A percentile compares a stretch with the other conserved stretches of the same genome.
Conservation (phyloP, 495 filamentous ascomycete species). For the Daldinia loculata region DNA sequence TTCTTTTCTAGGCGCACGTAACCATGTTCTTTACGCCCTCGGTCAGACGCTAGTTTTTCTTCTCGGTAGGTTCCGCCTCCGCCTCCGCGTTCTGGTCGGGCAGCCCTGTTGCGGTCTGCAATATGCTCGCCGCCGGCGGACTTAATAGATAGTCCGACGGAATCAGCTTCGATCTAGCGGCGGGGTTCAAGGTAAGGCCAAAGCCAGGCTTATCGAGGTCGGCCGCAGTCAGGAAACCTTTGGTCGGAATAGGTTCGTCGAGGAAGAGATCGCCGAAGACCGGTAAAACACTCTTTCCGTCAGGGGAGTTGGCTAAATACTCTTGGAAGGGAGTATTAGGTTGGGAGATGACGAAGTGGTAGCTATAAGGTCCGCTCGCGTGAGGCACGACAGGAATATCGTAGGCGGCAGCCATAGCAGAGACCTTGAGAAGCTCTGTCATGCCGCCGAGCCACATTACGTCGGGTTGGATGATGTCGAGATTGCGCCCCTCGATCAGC, state of each 20-base stretch:
- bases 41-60: slow-evolving; percentile 35
- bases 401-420: slow-evolving; percentile 88
- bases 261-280: slow-evolving; percentile 92
- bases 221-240: slow-evolving; percentile 79
- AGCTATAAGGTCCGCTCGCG: slow-evolving; percentile 90
- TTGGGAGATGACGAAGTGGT: slow-evolving; percentile 93
- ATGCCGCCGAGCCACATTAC: slow-evolving; percentile 96
- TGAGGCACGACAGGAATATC: slow-evolving; percentile 95
- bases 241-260: slow-evolving; percentile 86
- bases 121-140: slow-evolving; percentile 70
- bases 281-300: slow-evolving; percentile 85
- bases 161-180: slow-evolving; percentile 73
- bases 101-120: slow-evolving; percentile 54
- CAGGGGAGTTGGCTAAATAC: slow-evolving; percentile 89
- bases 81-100: slow-evolving; percentile 32
- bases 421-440: slow-evolving; percentile 89
- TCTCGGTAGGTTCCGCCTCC: slow-evolving; percentile 33
- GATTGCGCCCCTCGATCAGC: slow-evolving; percentile 86
- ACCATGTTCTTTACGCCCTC: slow-evolving; percentile 41
- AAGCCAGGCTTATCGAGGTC: slow-evolving; percentile 91
- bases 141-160: slow-evolving; percentile 74
- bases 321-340: slow-evolving; percentile 93
- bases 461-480: slow-evolving; percentile 93
- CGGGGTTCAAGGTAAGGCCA: slow-evolving; percentile 83
- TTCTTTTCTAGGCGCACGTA: slow-evolving; percentile 20